phyloP scores from a whole-genome alignment of 2,329 filamentous ascomycete genomes.

The Amauroascus niger region DNA sequence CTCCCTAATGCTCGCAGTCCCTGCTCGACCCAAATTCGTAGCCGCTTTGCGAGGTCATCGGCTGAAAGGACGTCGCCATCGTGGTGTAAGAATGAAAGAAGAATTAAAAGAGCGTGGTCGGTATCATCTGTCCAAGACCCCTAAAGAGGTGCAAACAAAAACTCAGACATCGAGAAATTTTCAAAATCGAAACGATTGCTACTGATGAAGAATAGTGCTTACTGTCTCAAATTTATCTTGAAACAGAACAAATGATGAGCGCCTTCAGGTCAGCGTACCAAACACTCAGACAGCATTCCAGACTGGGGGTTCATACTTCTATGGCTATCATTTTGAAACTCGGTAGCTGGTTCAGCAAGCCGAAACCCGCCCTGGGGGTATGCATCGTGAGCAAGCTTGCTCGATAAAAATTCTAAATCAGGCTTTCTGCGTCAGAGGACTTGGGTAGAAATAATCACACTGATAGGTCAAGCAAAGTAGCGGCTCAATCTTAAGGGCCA shows the following conservation, averaged over 20 bases:
- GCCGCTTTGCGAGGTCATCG: conserved; percentile 38
- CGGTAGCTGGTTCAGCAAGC: conserved; percentile 15
- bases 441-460: background rate
- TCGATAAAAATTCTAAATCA: conserved; percentile 17
- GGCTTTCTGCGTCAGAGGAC: background rate
- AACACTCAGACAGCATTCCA: too few species aligned
- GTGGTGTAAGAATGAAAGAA: conserved; percentile 42
- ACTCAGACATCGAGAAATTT: background rate
- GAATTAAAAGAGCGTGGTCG: conserved; percentile 43
- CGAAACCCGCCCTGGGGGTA: conserved; percentile 17
- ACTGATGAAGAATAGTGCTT: background rate
- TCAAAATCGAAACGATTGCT: background rate
- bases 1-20: conserved; percentile 42
- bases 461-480: too few species aligned
- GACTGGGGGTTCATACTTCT: conserved; percentile 13
- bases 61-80: conserved; percentile 32
- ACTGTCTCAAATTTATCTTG: conserved; percentile 29
- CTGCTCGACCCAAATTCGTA: conserved; percentile 41
- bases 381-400: conserved; percentile 11
- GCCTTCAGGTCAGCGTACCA: background rate
- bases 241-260: background rate
- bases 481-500: too few species aligned
- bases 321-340: conserved; percentile 18
- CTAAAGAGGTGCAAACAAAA: conserved; percentile 12
- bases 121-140: conserved; percentile 49